Base-by-base conservation (phyloP, 352 stramenopile genomes). In the Blastocystis sp. region DNA sequence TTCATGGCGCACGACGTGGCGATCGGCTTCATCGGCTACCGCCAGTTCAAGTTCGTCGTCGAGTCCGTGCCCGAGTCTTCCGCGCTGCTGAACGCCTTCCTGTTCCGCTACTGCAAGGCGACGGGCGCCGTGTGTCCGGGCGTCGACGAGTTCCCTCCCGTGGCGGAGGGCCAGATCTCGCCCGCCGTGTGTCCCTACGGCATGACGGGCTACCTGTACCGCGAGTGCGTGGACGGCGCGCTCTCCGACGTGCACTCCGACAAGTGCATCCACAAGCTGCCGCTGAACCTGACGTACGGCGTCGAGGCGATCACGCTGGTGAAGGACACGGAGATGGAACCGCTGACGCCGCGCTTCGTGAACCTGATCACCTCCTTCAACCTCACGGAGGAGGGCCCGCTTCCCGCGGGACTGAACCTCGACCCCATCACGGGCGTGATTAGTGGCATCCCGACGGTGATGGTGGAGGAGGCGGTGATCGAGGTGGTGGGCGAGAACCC, bases 61-160 rank as follows among this genome's bases (percentile, higher is more conserved):
- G 45, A 55, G 45, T 55, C 45, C 6, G 45, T 19, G 45, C 45
- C 45, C 45, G 45, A 6, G 6, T 6, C 9, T 6, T 6, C 45
- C 6, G 45, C 45, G 45, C 45, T 55, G 6, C 9, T 55, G 6
- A 55, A 55, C 45, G 31, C 45, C 24, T 45, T 85, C 35, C 45
- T 70, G 24, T 67, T 67, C 41, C n/a, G 21, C 51, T 85, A 85
- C 51, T 85, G 74, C 61, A 85, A 85, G 50, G 74, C 55, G 21
- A 69, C 74, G 2, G 74, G 74, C 21, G 3, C 45, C 10, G 50
- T 85, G 3, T 85, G 74, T 69, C 74, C 74, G n/a, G 74, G 21
- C 1, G 29, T 50, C 13, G 74, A 41, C 74, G 60, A 67, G 1
- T 85, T 55, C 41, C 74, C 74, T 31, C 21, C 74, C 9, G 74